Base-by-base conservation (phyloP, 371 early-diverging fungal genomes). In the Synchytrium microbalum region DNA sequence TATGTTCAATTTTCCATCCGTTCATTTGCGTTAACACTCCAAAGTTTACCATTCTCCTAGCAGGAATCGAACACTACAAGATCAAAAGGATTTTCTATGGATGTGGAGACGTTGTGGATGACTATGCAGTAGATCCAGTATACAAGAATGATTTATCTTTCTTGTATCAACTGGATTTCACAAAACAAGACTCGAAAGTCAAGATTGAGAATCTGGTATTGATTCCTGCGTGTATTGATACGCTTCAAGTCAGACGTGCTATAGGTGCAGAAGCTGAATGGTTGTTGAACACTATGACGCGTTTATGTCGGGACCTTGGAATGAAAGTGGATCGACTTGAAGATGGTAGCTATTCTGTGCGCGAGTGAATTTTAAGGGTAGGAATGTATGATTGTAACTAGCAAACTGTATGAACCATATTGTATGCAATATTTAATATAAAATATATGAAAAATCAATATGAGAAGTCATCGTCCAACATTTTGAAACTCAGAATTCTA, bases 71-170 rank as follows among this genome's bases (percentile, higher is more conserved):
- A n/a, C 13, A 19, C 10, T 27, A n/a, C n/a, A n/a, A n/a, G 26
- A 14, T 14, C 26, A 16, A 23, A 27, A 16, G 14, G 10, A 57
- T 57, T 26, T 14, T 57, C 28, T 57, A 57, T 26, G 57, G 24
- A 10, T 57, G 57, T 26, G 57, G 57, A 16, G 57, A 57, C 26
- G 14, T 57, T 23, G 57, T 57, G 23, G 57, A 57, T 23, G 57
- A 57, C 57, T n/a, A 57, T 26, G 57, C 28, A 10, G 57, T 57
- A 27, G 57, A 57, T 27, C n/a, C 57, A 10, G 57, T 19, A 24
- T 57, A 24, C 23, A 10, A 26, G 10, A 57, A 57, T 26, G 23
- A 57, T 57, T 23, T 57, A 26, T 16, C 19, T 13, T 57, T 57
- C 23, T 23, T 57, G 13, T 23, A 57, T 26, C 51, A n/a, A n/a